Evolutionary conservation across 2,329 filamentous ascomycete genomes (phyloP).

Genomic region (Colletotrichum neosansevieriae): DNA sequence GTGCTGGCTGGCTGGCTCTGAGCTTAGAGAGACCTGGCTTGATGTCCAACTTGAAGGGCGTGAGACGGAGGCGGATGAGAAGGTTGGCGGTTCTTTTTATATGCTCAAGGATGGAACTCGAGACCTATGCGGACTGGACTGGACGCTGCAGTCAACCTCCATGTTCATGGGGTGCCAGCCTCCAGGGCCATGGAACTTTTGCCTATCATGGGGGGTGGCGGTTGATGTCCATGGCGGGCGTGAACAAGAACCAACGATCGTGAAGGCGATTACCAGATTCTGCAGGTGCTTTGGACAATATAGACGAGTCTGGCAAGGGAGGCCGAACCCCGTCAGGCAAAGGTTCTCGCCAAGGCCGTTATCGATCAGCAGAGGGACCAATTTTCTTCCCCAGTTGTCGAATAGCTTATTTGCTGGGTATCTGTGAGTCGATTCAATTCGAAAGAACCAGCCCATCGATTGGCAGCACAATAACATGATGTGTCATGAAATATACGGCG

Average conservation of each 20-base stretch:
- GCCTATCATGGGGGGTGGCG: constrained; percentile 27
- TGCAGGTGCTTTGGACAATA: constrained; percentile 17
- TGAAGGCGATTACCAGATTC: constrained; percentile 19
- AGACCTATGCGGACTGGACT: neutral
- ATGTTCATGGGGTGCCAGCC: neutral
- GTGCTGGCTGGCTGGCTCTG: constrained; percentile 26
- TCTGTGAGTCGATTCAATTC: constrained; percentile 18
- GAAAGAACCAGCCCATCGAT: neutral
- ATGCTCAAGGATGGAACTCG: neutral
- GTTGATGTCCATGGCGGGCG: constrained; percentile 6
- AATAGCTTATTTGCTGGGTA: constrained; percentile 37
- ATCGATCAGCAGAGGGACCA: constrained; percentile 14
- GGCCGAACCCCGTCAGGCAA: constrained; percentile 1
- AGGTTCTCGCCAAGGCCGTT: constrained; percentile 23
- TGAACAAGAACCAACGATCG: constrained; percentile 16
- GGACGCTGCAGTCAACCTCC: neutral
- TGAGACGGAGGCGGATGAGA: neutral
- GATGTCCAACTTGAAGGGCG: neutral
- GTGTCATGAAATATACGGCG: constrained; percentile 11
- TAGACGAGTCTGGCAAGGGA: constrained; percentile 10
- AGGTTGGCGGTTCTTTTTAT: constrained; percentile 10
- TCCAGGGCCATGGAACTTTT: constrained; percentile 29
- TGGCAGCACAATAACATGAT: constrained; percentile 1
- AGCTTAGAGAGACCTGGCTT: constrained; percentile 25
- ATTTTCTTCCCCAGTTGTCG: neutral